Evolutionary conservation across 306 rosid genomes (phyloP), one percentile per base, ranked within the genome.

Genomic region (Aeschynomene evenia): DNA sequence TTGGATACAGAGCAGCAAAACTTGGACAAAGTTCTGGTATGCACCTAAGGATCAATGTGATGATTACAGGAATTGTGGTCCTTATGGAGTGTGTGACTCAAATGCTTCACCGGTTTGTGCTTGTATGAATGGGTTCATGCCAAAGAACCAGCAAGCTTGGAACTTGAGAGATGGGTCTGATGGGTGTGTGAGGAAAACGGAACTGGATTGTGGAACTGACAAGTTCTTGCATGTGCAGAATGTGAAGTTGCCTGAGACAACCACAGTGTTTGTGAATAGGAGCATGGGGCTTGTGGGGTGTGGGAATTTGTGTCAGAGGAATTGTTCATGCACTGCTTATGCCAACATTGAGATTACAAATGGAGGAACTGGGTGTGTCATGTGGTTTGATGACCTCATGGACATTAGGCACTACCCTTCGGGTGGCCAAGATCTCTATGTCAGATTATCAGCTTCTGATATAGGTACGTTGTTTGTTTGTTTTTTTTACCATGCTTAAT

Each of bases 21-120:
- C 11, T 0, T 91, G 97, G 97, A 83, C 48, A 49, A 19, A 0
- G 39, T 88, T 75, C 70, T 88, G 90, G 92, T 91, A 78, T 45
- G 84, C 90, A 0, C 87, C 88, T 0, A 86, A 88, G 22, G 97
- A 91, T 68, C 97, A 85, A 46, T 85, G 89, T 33, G 87, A 89
- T 71, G 0, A 0, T 16, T 90, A 82, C 63, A 54, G 0, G 1
- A 70, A 24, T 37, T 92, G 98, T 37, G 98, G 92, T 22, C 80
- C 96, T 0, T 85, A 60, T 8, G 95, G 95, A 0, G 37, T 85
- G 0, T 92, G 98, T 12, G 86, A 92, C 26, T 4, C 82, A 0
- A 80, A 89, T 12, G 77, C 80, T n/a, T 86, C 91, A 0, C 96
- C 93, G 7, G 83, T 85, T 28, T 93, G 97, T 68, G 12, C 53